A percentile compares a stretch with the other conserved stretches of the same genome.
phyloP scores from a whole-genome alignment of 192 early-diverging fungal genomes.

The Powellomyces hirtus region DNA sequence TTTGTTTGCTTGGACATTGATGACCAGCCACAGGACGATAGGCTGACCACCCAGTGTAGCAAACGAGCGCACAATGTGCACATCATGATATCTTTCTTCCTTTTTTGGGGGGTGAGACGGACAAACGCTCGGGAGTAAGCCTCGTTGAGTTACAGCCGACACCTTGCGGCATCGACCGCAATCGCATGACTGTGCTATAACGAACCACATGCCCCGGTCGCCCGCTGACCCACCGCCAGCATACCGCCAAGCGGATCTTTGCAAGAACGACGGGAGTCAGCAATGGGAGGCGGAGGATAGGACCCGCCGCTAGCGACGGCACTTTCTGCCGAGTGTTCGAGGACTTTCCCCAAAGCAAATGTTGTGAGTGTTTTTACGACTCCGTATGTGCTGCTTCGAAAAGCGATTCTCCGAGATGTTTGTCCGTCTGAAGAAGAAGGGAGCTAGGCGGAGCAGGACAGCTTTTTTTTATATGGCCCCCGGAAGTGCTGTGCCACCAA shows the following conservation, averaged over 20 bases:
- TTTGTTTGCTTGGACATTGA: background rate
- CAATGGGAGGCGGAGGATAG: slow-evolving; percentile 1
- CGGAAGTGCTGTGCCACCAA: too few relatives aligned
- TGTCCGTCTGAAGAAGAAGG: slow-evolving; percentile 14
- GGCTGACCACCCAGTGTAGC: background rate
- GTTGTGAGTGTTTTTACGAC: background rate
- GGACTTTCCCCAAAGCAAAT: slow-evolving; percentile 35
- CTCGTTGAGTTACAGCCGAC: slow-evolving; percentile 34
- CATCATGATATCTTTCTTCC: slow-evolving; percentile 18
- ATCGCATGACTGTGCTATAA: slow-evolving; percentile 41
- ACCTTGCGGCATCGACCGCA: background rate
- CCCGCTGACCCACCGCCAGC: background rate
- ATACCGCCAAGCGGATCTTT: slow-evolving; percentile 10
- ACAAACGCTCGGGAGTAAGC: slow-evolving; percentile 30
- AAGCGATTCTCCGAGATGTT: slow-evolving; percentile 34
- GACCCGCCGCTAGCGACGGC: slow-evolving; percentile 24
- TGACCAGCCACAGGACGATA: background rate
- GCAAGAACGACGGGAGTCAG: background rate
- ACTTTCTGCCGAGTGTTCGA: slow-evolving; percentile 35
- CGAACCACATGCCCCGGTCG: slow-evolving; percentile 27
- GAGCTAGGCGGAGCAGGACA: too few relatives aligned
- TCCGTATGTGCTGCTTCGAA: slow-evolving; percentile 34
- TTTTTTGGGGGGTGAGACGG: slow-evolving; percentile 7
- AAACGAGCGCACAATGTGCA: background rate
- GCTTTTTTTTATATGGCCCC: too few relatives aligned